Percentiles rank a stretch among this genome's conserved stretches.
Evolutionary conservation across 1,284 basidiomycete species (phyloP).

Genomic region (Cerioporus squamosus): DNA sequence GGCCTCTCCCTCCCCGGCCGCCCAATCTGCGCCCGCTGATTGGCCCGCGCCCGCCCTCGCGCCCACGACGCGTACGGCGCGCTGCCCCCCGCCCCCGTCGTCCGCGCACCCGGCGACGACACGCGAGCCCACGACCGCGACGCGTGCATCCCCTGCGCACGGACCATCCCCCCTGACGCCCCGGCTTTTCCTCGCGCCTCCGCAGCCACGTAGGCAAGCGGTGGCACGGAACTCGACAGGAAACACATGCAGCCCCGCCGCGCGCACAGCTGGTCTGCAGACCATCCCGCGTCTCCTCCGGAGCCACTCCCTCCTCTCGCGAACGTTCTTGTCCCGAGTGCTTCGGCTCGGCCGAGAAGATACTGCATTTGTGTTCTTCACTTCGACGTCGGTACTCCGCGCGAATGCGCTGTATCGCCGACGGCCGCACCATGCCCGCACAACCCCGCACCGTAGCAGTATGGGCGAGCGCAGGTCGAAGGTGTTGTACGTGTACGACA

Average conservation of each 20-base stretch:
- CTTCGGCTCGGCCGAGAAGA: background rate
- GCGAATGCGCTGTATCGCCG: constrained; percentile 7
- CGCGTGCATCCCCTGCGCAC: background rate
- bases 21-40: constrained; percentile 10
- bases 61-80: background rate
- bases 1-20: constrained; percentile 3
- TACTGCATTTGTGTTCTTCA: background rate
- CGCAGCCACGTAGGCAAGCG: background rate
- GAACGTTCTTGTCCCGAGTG: background rate
- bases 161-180: background rate
- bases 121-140: background rate
- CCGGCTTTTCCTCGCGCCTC: background rate
- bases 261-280: constrained; percentile 11
- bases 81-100: background rate
- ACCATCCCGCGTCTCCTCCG: constrained; percentile 1
- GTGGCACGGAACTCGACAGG: constrained; percentile 3
- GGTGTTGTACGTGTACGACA: too few relatives aligned
- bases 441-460: constrained; percentile 7
- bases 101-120: background rate
- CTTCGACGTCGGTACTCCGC: background rate
- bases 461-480: background rate
- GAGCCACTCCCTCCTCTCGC: background rate
- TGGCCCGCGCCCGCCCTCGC: constrained; percentile 1
- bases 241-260: constrained; percentile 6
- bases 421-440: constrained; percentile 10